Conservation (phyloP, 345 rosid species). For the Geranium brycei region DNA sequence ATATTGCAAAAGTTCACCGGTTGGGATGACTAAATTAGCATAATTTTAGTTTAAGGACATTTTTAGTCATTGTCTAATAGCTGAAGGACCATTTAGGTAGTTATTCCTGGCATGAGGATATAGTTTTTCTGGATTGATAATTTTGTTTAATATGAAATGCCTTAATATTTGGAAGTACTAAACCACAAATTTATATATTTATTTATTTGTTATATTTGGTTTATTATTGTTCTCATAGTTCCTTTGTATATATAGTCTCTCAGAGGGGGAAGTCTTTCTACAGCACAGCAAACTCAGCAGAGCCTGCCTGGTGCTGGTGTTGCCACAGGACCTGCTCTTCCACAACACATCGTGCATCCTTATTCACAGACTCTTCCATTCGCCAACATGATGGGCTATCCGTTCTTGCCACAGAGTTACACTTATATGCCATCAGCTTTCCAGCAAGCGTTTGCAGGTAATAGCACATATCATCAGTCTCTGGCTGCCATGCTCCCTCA, state of each 20-base stretch:
- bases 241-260: slow-evolving; percentile 33
- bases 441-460: slow-evolving; percentile 79
- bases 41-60: too few species aligned
- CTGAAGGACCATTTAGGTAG: too few species aligned
- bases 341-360: slow-evolving; percentile 83
- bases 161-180: not conserved
- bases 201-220: not conserved
- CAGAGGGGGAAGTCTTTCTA: slow-evolving; percentile 47
- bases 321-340: slow-evolving; percentile 69
- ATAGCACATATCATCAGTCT: slow-evolving; percentile 72
- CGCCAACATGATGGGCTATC: slow-evolving; percentile 82
- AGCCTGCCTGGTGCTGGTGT: slow-evolving; percentile 40
- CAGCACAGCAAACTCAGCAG: slow-evolving; percentile 61
- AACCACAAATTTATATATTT: not conserved
- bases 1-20: too few species aligned
- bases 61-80: too few species aligned
- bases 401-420: slow-evolving; percentile 84
- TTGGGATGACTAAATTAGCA: too few species aligned
- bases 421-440: slow-evolving; percentile 82
- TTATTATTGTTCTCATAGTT: slow-evolving; percentile 9
- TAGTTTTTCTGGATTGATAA: too few species aligned
- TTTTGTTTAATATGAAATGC: too few species aligned
- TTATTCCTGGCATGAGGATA: too few species aligned
- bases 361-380: slow-evolving; percentile 77
- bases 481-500: slow-evolving; percentile 80